Percentiles rank a stretch among this genome's conserved stretches.
Evolutionary conservation across 768 basidiomycete species (phyloP).

Genomic region (Amanita pallidorosea): DNA sequence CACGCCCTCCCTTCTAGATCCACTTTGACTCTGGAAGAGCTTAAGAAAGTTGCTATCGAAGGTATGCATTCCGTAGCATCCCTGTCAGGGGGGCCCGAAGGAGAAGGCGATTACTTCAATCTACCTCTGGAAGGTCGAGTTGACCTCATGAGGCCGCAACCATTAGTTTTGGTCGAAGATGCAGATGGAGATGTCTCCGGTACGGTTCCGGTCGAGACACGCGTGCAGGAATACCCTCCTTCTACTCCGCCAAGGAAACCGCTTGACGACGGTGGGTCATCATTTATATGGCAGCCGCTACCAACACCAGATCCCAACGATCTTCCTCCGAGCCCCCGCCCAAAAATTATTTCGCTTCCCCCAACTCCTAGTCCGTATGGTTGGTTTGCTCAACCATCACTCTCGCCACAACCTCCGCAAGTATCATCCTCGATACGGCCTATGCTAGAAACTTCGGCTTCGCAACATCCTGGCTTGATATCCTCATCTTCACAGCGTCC

Average conservation of each 20-base stretch:
- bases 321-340: slow-evolving; percentile 49
- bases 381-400: slow-evolving; percentile 1
- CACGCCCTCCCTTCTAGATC: slow-evolving; percentile 14
- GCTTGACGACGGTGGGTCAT: slow-evolving; percentile 16
- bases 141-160: slow-evolving; percentile 62
- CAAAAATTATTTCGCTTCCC: slow-evolving; percentile 40
- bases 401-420: background rate
- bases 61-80: slow-evolving; percentile 30
- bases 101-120: slow-evolving; percentile 66
- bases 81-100: slow-evolving; percentile 13
- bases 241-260: slow-evolving; percentile 7
- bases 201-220: slow-evolving; percentile 2
- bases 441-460: background rate
- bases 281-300: slow-evolving; percentile 38
- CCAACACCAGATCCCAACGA: slow-evolving; percentile 56
- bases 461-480: background rate
- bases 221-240: slow-evolving; percentile 3
- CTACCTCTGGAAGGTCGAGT: slow-evolving; percentile 84
- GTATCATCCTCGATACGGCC: background rate
- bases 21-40: slow-evolving; percentile 50
- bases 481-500: background rate
- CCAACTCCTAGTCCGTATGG: slow-evolving; percentile 24
- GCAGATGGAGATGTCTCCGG: slow-evolving; percentile 8
- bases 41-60: slow-evolving; percentile 51
- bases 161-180: slow-evolving; percentile 7